Conservation (phyloP, 2,329 filamentous ascomycete genomes). For the Fusarium pseudoanthophilum region DNA sequence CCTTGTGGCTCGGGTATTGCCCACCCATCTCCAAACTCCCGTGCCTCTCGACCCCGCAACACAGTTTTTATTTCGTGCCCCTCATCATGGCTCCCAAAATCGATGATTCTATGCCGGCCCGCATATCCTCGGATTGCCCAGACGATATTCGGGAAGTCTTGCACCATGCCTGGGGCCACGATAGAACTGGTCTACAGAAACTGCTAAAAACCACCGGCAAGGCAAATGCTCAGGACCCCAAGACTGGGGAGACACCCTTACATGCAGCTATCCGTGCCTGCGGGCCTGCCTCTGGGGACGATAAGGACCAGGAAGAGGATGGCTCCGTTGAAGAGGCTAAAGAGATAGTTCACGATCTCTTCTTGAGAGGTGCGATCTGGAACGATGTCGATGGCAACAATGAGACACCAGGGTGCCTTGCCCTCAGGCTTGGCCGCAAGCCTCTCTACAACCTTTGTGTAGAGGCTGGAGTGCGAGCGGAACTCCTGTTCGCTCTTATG, state of each 20-base stretch:
- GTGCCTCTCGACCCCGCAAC: conserved; percentile 33
- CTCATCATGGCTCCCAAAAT: conserved; percentile 45
- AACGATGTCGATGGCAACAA: conserved; percentile 89
- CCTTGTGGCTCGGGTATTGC: conserved; percentile 13
- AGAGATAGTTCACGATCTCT: conserved; percentile 77
- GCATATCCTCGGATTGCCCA: conserved; percentile 65
- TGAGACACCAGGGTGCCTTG: conserved; percentile 93
- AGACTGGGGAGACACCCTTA: conserved; percentile 86
- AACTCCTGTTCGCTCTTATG: conserved; percentile 84
- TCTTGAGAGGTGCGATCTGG: conserved; percentile 94
- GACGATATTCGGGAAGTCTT: conserved; percentile 62
- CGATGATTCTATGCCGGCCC: conserved; percentile 63
- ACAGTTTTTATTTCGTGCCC: conserved; percentile 21
- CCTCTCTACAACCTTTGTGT: conserved; percentile 85
- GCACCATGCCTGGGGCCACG: conserved; percentile 66
- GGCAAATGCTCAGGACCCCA: conserved; percentile 83
- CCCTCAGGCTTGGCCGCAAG: conserved; percentile 73
- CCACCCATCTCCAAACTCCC: conserved; percentile 7
- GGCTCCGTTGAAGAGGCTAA: conserved; percentile 68
- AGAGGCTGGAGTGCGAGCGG: conserved; percentile 89
- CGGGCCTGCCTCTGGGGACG: conserved; percentile 53
- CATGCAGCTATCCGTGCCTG: conserved; percentile 90
- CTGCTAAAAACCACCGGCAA: conserved; percentile 72
- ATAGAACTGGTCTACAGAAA: conserved; percentile 73
- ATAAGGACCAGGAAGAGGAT: conserved; percentile 52